A percentile compares a stretch with the other conserved stretches of the same genome.
Evolutionary conservation across 192 early-diverging fungal species (phyloP).

Genomic region (Thamnidium elegans): DNA sequence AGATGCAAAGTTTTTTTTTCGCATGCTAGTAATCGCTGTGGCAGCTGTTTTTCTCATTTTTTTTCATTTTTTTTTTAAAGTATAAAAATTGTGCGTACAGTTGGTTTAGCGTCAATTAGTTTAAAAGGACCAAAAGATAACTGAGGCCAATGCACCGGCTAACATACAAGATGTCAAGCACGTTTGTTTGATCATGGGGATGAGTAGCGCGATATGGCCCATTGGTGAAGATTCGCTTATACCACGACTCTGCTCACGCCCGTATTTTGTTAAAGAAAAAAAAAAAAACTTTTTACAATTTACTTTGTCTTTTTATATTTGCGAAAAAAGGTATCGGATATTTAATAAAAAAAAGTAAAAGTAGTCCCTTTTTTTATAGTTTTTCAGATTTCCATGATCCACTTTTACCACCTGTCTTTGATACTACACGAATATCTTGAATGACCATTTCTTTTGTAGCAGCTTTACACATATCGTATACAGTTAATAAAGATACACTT

Average conservation of each 20-base stretch:
- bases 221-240: slow-evolving; percentile 12
- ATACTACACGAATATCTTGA: slow-evolving; percentile 64
- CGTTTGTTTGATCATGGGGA: not conserved
- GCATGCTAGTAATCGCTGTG: not conserved
- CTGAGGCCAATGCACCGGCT: slow-evolving; percentile 15
- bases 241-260: slow-evolving; percentile 22
- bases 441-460: slow-evolving; percentile 82
- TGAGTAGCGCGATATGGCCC: slow-evolving; percentile 21
- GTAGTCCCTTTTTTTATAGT: not conserved
- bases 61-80: slow-evolving; percentile 3
- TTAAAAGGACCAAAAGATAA: slow-evolving; percentile 11
- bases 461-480: slow-evolving; percentile 97
- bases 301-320: no score
- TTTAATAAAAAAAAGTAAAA: no score
- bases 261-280: slow-evolving; percentile 5
- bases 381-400: slow-evolving; percentile 44
- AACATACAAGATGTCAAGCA: not conserved
- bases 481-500: slow-evolving; percentile 76
- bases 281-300: slow-evolving; percentile 3
- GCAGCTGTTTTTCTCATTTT: not conserved
- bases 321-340: no score
- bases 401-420: slow-evolving; percentile 86
- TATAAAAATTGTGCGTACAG: slow-evolving; percentile 12
- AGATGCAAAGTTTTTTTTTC: not conserved
- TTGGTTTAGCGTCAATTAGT: slow-evolving; percentile 19